Evolutionary conservation across 73 alveolate species (phyloP).

Genomic region (Paramecium octaurelia): DNA sequence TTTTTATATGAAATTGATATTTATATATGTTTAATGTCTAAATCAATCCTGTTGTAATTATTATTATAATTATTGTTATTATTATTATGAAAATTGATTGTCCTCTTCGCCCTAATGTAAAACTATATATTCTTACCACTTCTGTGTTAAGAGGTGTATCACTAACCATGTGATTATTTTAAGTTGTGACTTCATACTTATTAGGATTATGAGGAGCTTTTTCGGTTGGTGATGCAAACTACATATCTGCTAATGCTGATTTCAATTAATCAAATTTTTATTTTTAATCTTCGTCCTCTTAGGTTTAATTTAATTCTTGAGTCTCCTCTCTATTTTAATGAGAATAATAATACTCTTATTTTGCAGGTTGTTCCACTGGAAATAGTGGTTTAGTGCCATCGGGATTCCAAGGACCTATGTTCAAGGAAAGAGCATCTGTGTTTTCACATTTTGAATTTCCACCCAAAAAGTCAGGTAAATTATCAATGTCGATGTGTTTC

Average conservation of each 20-base stretch:
- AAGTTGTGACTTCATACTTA: conserved; percentile 55
- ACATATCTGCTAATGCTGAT: conserved; percentile 54
- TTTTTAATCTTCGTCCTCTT: conserved; percentile 20
- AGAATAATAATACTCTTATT: background rate
- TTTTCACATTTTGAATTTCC: conserved; percentile 74
- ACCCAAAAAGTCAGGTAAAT: conserved; percentile 76
- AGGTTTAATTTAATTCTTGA: background rate
- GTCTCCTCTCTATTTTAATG: conserved; percentile 17
- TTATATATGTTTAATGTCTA: background rate
- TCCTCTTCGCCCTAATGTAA: conserved; percentile 33
- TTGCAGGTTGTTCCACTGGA: background rate
- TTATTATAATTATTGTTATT: conserved; percentile 1
- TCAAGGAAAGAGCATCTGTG: conserved; percentile 58
- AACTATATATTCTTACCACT: conserved; percentile 15
- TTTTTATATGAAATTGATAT: background rate
- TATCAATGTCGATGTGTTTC: conserved; percentile 68
- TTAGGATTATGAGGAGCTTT: conserved; percentile 65
- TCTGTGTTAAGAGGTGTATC: conserved; percentile 64
- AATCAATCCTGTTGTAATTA: background rate
- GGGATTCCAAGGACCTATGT: conserved; percentile 83
- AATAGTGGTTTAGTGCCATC: conserved; percentile 62
- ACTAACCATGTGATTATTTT: conserved; percentile 55
- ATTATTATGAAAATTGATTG: background rate
- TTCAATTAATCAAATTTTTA: conserved; percentile 37
- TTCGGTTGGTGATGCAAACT: conserved; percentile 29